Evolutionary conservation across 78 protist species (phyloP).

Genomic region (Guillardia theta): DNA sequence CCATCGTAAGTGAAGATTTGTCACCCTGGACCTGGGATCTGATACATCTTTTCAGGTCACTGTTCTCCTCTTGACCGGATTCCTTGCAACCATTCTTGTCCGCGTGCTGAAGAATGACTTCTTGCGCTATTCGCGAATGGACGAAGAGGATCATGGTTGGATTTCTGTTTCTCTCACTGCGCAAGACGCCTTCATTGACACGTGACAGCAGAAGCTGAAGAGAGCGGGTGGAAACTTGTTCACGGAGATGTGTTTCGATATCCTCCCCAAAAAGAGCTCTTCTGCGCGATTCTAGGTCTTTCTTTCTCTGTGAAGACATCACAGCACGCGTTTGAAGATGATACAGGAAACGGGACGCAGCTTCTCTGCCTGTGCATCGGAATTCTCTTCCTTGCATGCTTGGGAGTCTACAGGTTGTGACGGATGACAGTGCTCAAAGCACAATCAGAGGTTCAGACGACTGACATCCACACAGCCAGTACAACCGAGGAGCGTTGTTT

Average conservation of each 20-base stretch:
- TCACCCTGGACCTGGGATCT: too few relatives aligned
- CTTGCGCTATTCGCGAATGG: background rate
- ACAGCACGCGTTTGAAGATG: background rate
- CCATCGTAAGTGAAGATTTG: too few relatives aligned
- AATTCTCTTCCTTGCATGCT: conserved; percentile 47
- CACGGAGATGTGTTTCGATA: conserved; percentile 94
- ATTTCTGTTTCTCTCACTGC: background rate
- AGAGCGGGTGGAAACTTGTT: conserved; percentile 97
- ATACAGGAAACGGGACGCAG: conserved; percentile 62
- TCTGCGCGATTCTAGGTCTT: conserved; percentile 83
- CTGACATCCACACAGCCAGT: too few relatives aligned
- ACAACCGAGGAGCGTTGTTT: conserved; percentile 85
- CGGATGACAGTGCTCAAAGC: too few relatives aligned
- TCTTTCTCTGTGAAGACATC: too few relatives aligned
- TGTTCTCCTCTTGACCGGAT: conserved; percentile 84
- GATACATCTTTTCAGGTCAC: too few relatives aligned
- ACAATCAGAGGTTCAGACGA: too few relatives aligned
- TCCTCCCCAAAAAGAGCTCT: conserved; percentile 73
- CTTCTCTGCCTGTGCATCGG: conserved; percentile 67
- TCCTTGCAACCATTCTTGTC: conserved; percentile 85
- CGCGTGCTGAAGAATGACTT: conserved; percentile 67
- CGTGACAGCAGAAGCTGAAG: conserved; percentile 65
- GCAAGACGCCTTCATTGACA: background rate
- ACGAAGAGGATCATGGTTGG: background rate
- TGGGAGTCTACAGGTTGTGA: conserved; percentile 67